A percentile compares a stretch with the other conserved stretches of the same genome.
phyloP scores from a whole-genome alignment of 805 yeast genomes.

The Candida ascalaphidarum region DNA sequence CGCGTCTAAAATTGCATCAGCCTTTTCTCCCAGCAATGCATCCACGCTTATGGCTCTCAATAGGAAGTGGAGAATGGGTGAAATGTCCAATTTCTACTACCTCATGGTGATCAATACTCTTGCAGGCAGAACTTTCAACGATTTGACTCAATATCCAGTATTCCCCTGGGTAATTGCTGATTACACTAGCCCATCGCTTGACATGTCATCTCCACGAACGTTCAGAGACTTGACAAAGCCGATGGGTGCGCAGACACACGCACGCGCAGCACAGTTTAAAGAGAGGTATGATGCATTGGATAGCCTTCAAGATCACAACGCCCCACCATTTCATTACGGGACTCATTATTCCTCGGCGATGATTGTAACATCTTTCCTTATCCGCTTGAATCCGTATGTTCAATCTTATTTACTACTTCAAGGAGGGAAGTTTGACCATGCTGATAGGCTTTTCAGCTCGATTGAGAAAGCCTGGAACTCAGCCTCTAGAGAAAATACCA shows the following conservation, averaged over 20 bases:
- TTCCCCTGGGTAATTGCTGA: constrained; percentile 91
- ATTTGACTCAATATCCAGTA: constrained; percentile 82
- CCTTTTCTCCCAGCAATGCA: constrained; percentile 25
- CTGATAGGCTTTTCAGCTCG: constrained; percentile 73
- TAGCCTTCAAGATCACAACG: constrained; percentile 45
- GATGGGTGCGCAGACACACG: constrained; percentile 77
- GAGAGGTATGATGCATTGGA: constrained; percentile 68
- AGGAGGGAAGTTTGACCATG: constrained; percentile 86
- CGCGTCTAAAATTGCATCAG: constrained; percentile 22
- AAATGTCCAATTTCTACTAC: constrained; percentile 76
- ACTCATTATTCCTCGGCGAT: constrained; percentile 91
- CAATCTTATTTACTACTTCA: constrained; percentile 71
- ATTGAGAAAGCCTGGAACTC: constrained; percentile 75
- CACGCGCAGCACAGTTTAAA: constrained; percentile 52
- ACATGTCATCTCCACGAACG: constrained; percentile 49
- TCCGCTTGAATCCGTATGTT: constrained; percentile 72
- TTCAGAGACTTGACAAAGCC: constrained; percentile 78
- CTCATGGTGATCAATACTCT: constrained; percentile 71
- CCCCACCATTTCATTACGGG: constrained; percentile 86
- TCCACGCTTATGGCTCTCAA: constrained; percentile 39
- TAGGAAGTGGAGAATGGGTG: constrained; percentile 66
- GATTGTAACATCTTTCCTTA: constrained; percentile 79
- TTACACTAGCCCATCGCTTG: constrained; percentile 63
- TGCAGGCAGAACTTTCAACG: constrained; percentile 87
- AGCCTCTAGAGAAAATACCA: constrained; percentile 69